Conservation (phyloP, 768 basidiomycete species). For the Lactarius indigo region DNA sequence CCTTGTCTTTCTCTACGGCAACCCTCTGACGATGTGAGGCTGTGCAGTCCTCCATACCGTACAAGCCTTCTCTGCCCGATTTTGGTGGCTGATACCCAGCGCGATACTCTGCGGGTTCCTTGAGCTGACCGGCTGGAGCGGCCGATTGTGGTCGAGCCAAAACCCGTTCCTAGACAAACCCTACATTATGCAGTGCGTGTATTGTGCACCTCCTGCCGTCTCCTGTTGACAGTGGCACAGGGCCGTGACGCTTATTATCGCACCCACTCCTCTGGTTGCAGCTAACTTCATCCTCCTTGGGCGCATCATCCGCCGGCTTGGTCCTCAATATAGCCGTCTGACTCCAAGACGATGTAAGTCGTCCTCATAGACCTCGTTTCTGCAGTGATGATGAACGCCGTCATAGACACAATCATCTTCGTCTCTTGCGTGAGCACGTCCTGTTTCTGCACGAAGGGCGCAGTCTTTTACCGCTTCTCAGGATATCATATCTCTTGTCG, state of each 20-base stretch:
- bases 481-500: constrained; percentile 21
- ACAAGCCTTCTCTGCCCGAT: constrained; percentile 32
- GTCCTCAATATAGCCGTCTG: constrained; percentile 23
- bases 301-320: constrained; percentile 19
- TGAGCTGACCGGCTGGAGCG: constrained; percentile 20
- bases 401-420: constrained; percentile 16
- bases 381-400: not conserved
- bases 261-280: constrained; percentile 24
- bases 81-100: constrained; percentile 25
- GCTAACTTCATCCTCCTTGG: constrained; percentile 25
- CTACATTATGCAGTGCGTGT: constrained; percentile 22
- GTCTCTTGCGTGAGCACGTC: constrained; percentile 16
- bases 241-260: constrained; percentile 13
- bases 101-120: constrained; percentile 19
- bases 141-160: constrained; percentile 20
- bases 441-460: not conserved
- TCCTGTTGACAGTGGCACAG: constrained; percentile 1
- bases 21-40: not conserved
- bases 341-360: constrained; percentile 20
- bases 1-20: not conserved
- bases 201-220: not conserved
- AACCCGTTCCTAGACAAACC: constrained; percentile 10
- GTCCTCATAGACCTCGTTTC: not conserved
- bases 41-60: constrained; percentile 10
- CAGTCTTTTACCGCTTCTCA: constrained; percentile 1